phyloP scores from a whole-genome alignment of 805 yeast species.

The Kazachstania kunashirensis region DNA sequence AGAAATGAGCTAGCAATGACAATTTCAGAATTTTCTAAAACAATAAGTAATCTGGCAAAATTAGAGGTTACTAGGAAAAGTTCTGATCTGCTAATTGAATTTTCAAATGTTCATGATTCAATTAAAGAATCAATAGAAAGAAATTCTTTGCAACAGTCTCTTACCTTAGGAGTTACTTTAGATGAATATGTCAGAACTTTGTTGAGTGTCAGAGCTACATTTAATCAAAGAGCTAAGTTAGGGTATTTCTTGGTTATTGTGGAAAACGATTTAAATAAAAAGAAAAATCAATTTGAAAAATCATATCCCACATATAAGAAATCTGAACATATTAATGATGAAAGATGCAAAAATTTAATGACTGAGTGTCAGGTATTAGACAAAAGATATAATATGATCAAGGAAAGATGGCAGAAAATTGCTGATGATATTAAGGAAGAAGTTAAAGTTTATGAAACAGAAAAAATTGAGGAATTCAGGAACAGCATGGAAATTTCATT shows the following conservation, averaged over 20 bases:
- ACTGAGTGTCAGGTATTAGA: conserved; percentile 51
- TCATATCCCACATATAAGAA: conserved; percentile 33
- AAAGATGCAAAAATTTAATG: conserved; percentile 48
- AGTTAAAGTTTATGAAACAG: conserved; percentile 56
- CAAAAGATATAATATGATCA: conserved; percentile 42
- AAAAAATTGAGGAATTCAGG: conserved; percentile 74
- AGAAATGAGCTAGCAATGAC: conserved; percentile 63
- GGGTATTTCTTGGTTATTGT: conserved; percentile 39
- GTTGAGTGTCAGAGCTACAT: conserved; percentile 62
- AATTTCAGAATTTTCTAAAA: conserved; percentile 53
- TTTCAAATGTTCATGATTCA: conserved; percentile 61
- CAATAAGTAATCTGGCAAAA: conserved; percentile 52
- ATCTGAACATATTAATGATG: conserved; percentile 40
- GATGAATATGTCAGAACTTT: conserved; percentile 80
- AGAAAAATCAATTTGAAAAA: conserved; percentile 39
- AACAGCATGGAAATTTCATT: conserved; percentile 82
- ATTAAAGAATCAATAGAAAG: conserved; percentile 68
- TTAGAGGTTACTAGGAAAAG: conserved; percentile 65
- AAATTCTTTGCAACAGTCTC: conserved; percentile 71
- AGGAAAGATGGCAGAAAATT: conserved; percentile 52
- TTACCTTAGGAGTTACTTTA: conserved; percentile 76
- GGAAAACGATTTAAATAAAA: conserved; percentile 40
- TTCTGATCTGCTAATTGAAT: conserved; percentile 54
- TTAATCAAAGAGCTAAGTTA: conserved; percentile 61
- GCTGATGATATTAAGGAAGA: conserved; percentile 61